Evolutionary conservation across 2,329 filamentous ascomycete genomes (phyloP).

Genomic region (Didymella glomerata): DNA sequence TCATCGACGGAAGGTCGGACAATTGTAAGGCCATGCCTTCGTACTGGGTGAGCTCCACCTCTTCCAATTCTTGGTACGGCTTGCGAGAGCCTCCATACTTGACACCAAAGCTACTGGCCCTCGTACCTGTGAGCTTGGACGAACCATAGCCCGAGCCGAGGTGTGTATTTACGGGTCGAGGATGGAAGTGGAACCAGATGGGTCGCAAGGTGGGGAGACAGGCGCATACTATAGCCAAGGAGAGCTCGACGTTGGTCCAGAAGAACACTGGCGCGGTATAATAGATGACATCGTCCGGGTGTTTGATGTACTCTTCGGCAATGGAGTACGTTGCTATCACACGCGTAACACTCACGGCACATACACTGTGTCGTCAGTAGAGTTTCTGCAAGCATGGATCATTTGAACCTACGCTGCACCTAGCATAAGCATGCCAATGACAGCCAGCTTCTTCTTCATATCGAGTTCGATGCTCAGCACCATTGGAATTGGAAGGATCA

Average conservation of each 20-base stretch:
- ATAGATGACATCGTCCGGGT: constrained; percentile 34
- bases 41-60: constrained; percentile 31
- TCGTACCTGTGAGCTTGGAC: constrained; percentile 25
- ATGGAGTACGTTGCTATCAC: constrained; percentile 32
- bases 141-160: constrained; percentile 17
- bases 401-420: constrained; percentile 30
- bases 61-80: constrained; percentile 33
- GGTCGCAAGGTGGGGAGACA: constrained; percentile 39
- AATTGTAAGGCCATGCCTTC: constrained; percentile 18
- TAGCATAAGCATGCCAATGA: constrained; percentile 33
- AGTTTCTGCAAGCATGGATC: not conserved
- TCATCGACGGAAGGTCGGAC: constrained; percentile 13
- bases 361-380: constrained; percentile 26
- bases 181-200: constrained; percentile 33
- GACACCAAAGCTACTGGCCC: constrained; percentile 20
- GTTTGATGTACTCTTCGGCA: constrained; percentile 30
- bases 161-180: constrained; percentile 19
- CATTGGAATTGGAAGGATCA: constrained; percentile 38
- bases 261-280: constrained; percentile 41
- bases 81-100: constrained; percentile 19
- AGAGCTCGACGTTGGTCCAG: constrained; percentile 44
- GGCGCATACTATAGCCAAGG: constrained; percentile 35
- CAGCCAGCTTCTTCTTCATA: constrained; percentile 32
- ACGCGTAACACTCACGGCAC: constrained; percentile 34
- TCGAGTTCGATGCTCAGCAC: constrained; percentile 33